Conservation (phyloP, 306 rosid genomes). For the Citrullus amarus region DNA sequence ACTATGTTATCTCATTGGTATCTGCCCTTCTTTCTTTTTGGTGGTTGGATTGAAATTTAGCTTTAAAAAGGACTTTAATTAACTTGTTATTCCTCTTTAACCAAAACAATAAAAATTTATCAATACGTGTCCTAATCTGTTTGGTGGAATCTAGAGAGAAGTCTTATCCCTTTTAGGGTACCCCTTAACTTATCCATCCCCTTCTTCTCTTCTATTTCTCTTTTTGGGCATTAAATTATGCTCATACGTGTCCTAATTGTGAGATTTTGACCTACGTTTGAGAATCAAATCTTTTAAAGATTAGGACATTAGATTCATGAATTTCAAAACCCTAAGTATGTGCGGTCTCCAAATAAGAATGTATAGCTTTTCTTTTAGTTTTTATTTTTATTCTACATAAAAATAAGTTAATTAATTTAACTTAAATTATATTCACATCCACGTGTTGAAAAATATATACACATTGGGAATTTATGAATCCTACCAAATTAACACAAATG, state of each 20-base stretch:
- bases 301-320: background rate
- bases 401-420: too few species aligned
- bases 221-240: background rate
- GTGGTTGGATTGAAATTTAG: constrained; percentile 6
- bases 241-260: background rate
- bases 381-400: too few species aligned
- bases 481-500: background rate
- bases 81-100: background rate
- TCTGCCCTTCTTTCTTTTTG: constrained; percentile 16
- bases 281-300: background rate
- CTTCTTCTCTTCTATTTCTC: background rate
- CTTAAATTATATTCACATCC: background rate
- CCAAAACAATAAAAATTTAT: background rate
- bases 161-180: background rate
- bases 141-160: background rate
- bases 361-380: background rate
- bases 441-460: background rate
- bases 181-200: background rate
- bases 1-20: constrained; percentile 48
- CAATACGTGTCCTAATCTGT: background rate
- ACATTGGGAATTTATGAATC: background rate
- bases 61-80: background rate
- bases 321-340: background rate
- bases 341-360: too few species aligned
- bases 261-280: background rate